Conservation (phyloP, 305 asterid species). For the Fraxinus latifolia region DNA sequence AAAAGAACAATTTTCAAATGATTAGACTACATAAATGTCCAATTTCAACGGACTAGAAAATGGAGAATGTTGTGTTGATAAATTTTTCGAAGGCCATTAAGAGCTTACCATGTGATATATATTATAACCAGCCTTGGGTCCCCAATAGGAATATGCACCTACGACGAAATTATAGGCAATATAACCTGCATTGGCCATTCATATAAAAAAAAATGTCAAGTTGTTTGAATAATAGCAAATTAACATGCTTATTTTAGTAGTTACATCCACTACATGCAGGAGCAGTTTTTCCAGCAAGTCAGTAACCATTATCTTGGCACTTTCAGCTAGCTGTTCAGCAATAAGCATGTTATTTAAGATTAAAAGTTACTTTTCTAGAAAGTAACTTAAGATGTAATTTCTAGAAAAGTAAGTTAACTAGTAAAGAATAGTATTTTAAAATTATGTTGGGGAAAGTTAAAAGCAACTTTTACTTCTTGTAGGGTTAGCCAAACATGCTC, state of each 20-base stretch:
- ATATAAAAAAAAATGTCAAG: slow-evolving; percentile 11
- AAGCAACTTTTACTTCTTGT: not conserved
- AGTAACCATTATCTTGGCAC: slow-evolving; percentile 11
- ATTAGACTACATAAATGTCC: not conserved
- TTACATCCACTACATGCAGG: not conserved
- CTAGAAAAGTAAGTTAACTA: not conserved
- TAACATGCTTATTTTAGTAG: not conserved
- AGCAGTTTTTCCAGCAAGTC: not conserved
- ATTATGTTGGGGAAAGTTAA: not conserved
- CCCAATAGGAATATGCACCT: slow-evolving; percentile 98
- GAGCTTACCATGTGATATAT: slow-evolving; percentile 85
- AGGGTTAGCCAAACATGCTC: not conserved
- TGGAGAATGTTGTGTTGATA: not conserved
- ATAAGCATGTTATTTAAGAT: not conserved
- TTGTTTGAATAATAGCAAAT: not conserved
- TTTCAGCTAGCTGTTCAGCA: not conserved
- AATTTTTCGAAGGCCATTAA: not conserved
- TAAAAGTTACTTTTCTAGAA: not conserved
- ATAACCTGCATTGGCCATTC: slow-evolving; percentile 58
- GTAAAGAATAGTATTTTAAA: not conserved
- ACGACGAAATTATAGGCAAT: slow-evolving; percentile 89
- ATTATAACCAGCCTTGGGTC: slow-evolving; percentile 97
- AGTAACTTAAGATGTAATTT: not conserved
- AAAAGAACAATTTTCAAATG: slow-evolving; percentile 5
- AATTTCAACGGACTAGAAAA: not conserved